phyloP scores from a whole-genome alignment of 257 asterid species.

The Prunella vulgaris region DNA sequence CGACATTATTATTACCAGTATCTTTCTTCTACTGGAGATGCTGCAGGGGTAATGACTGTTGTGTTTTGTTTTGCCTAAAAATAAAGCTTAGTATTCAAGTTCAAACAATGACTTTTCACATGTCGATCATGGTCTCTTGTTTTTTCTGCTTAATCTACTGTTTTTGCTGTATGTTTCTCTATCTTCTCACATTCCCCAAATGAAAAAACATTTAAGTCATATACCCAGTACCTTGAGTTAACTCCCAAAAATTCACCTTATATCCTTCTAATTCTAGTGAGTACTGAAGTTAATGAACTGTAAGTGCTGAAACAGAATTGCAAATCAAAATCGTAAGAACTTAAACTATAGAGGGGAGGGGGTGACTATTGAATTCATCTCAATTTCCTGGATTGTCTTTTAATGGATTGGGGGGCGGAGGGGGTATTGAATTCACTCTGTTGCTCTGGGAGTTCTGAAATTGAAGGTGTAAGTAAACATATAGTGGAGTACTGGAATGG shows the following conservation, averaged over 20 bases:
- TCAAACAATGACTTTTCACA: slow-evolving; percentile 15
- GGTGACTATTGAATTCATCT: background rate
- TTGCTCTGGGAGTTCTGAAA: slow-evolving; percentile 4
- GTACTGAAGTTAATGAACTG: background rate
- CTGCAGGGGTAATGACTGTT: slow-evolving; percentile 69
- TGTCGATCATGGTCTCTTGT: slow-evolving; percentile 9
- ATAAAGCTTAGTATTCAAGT: slow-evolving; percentile 12
- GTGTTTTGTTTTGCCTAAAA: slow-evolving; percentile 7
- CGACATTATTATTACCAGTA: slow-evolving; percentile 92
- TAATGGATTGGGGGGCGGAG: background rate
- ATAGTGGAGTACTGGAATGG: slow-evolving; percentile 1
- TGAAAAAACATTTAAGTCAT: background rate
- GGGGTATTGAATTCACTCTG: background rate
- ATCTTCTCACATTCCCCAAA: background rate
- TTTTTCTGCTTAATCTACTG: slow-evolving; percentile 11
- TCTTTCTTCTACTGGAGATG: slow-evolving; percentile 80
- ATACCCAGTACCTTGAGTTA: background rate
- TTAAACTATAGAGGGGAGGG: background rate
- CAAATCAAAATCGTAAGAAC: background rate
- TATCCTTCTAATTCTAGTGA: background rate
- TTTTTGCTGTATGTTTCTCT: background rate
- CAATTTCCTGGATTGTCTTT: background rate
- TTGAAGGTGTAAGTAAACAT: background rate
- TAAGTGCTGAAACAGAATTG: background rate
- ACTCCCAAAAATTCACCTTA: background rate